Percentiles rank a stretch among this genome's conserved stretches.
phyloP scores from a whole-genome alignment of 2,329 filamentous ascomycete species.

The Trichoderma citrinoviride region DNA sequence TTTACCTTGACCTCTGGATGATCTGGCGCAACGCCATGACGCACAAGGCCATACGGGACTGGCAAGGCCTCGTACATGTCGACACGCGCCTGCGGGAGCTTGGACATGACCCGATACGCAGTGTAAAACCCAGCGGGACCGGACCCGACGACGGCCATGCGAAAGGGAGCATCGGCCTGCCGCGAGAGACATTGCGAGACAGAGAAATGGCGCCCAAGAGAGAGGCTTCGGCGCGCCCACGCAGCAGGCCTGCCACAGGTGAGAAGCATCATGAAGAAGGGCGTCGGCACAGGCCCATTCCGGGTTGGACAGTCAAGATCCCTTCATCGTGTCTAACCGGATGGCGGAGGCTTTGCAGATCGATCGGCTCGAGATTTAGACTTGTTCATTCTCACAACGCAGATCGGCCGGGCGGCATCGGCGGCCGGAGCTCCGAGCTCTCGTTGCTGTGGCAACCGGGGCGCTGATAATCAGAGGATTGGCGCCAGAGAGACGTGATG shows the following conservation, averaged over 20 bases:
- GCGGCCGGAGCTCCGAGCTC: conserved; percentile 10
- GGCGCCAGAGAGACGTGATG: not conserved
- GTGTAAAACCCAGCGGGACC: conserved; percentile 97
- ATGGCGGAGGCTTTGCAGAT: not conserved
- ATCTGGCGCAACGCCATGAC: conserved; percentile 96
- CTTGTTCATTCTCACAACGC: not conserved
- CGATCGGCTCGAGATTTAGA: not conserved
- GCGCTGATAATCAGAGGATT: not conserved
- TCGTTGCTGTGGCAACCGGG: conserved; percentile 18
- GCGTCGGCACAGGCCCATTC: not conserved
- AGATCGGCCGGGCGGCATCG: conserved; percentile 14
- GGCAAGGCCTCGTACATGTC: conserved; percentile 97
- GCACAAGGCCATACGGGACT: conserved; percentile 86
- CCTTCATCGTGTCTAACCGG: not conserved
- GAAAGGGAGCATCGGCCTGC: conserved; percentile 53
- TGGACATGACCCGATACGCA: conserved; percentile 77
- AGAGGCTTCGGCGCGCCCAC: not conserved
- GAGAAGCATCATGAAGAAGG: conserved; percentile 9
- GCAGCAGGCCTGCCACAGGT: conserved; percentile 1
- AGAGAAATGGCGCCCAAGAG: not conserved
- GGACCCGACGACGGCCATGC: conserved; percentile 86
- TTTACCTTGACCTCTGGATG: conserved; percentile 94
- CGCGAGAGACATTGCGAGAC: not conserved
- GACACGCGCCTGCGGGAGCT: conserved; percentile 66
- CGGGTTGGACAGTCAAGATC: not conserved